Conservation (phyloP, 495 filamentous ascomycete species). For the Aspergillus campestris region DNA sequence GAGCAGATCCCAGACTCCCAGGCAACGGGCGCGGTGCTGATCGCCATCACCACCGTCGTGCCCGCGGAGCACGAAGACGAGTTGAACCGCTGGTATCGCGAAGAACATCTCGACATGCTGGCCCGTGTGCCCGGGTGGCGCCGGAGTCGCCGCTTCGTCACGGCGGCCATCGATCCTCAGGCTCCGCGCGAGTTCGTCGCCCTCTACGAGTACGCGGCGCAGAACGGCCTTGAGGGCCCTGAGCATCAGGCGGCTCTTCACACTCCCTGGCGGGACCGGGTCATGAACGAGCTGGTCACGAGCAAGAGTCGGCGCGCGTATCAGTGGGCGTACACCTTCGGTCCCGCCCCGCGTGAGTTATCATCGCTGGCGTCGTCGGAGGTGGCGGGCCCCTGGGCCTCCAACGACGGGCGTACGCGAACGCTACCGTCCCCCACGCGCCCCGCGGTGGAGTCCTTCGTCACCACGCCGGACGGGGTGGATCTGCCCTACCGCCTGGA, state of each 20-base stretch:
- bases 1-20: constrained; percentile 50
- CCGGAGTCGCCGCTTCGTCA: constrained; percentile 56
- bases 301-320: constrained; percentile 50
- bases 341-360: constrained; percentile 61
- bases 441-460: constrained; percentile 53
- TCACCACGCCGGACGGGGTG: constrained; percentile 60
- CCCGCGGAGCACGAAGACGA: constrained; percentile 48
- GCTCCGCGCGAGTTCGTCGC: constrained; percentile 49
- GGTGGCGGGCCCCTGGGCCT: constrained; percentile 36
- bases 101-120: constrained; percentile 65
- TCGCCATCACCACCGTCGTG: constrained; percentile 52
- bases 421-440: constrained; percentile 43
- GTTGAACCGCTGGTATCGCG: constrained; percentile 56
- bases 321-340: constrained; percentile 70
- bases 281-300: constrained; percentile 49
- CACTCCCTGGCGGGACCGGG: constrained; percentile 47
- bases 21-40: constrained; percentile 50
- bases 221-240: constrained; percentile 54
- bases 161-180: constrained; percentile 42
- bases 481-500: constrained; percentile 65
- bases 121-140: constrained; percentile 69
- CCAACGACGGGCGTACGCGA: constrained; percentile 44
- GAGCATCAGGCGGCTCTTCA: constrained; percentile 53
- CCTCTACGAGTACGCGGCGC: constrained; percentile 60
- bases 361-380: constrained; percentile 30